A percentile compares a stretch with the other conserved stretches of the same genome.
Conservation (phyloP, 2,329 filamentous ascomycete species). For the Aspergillus sp. region DNA sequence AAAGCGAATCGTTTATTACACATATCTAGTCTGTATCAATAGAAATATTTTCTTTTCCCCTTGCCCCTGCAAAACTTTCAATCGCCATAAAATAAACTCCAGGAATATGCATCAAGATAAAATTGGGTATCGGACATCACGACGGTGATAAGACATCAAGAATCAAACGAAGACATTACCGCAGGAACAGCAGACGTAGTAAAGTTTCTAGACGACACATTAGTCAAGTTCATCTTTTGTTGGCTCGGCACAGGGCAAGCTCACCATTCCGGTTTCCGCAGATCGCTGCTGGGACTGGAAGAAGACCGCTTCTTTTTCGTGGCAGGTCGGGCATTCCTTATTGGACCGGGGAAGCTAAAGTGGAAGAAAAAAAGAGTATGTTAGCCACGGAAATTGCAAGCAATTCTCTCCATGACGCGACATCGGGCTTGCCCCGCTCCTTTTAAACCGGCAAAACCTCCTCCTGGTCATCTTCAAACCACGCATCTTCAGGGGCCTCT, state of each 20-base stretch:
- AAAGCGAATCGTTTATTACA: slow-evolving; percentile 29
- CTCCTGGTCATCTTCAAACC: slow-evolving; percentile 17
- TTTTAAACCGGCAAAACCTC: slow-evolving; percentile 10
- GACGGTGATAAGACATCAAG: slow-evolving; percentile 16
- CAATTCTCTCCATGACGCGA: slow-evolving; percentile 10
- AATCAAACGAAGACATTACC: slow-evolving; percentile 71
- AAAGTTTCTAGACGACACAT: slow-evolving; percentile 66
- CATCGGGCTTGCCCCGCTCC: neutral
- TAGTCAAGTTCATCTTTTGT: slow-evolving; percentile 15
- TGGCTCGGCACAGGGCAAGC: slow-evolving; percentile 29
- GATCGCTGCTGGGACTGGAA: slow-evolving; percentile 98
- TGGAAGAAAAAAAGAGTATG: slow-evolving; percentile 16
- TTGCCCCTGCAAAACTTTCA: slow-evolving; percentile 17
- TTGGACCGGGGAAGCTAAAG: slow-evolving; percentile 82
- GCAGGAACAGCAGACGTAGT: slow-evolving; percentile 92
- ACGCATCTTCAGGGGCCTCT: slow-evolving; percentile 26
- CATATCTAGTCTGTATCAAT: slow-evolving; percentile 31
- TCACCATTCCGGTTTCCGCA: slow-evolving; percentile 96
- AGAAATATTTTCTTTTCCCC: slow-evolving; percentile 23
- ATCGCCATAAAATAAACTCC: slow-evolving; percentile 17
- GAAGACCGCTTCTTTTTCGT: slow-evolving; percentile 88
- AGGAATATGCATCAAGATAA: slow-evolving; percentile 13
- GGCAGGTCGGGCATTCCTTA: slow-evolving; percentile 80
- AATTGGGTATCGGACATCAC: slow-evolving; percentile 32
- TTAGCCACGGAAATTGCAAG: slow-evolving; percentile 33